Evolutionary conservation across 1,284 basidiomycete genomes (phyloP), one percentile per base, ranked within the genome.

Genomic region (Xerocomus minutiporus): DNA sequence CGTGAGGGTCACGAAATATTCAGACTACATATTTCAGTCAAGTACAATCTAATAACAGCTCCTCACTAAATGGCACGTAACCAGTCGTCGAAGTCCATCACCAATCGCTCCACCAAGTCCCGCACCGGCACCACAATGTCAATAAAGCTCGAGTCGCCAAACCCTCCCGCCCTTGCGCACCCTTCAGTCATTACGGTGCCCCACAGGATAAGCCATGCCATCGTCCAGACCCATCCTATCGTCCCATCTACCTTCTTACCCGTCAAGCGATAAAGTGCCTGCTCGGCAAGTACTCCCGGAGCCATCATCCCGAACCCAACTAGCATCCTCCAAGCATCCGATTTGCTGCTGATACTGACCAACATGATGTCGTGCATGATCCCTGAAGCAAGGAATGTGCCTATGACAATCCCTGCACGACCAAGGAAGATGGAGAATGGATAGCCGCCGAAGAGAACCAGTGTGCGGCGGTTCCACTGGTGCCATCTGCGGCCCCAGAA

Each of bases 221-320:
- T 17, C 36, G n/a, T 38, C 36, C 36, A 38, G 36, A 17, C n/a
- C 36, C 36, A 38, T 2, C 36, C 36, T 9, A 20, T 2, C 5
- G 9, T 8, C 36, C 36, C 36, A 8, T 4, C 36, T 8, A 38
- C 36, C 36, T 20, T 38, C 32, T 7, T 26, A 4, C 25, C 6
- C 6, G 25, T 26, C 25, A 26, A 79, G 29, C 6, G 28, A 3
- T 35, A 12, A 20, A 57, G 65, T 3, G 60, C 47, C 5, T 60
- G 65, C 61, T 86, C 84, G 11, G 78, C 51, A 8, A 80, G 50
- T n/a, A 78, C 59, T 1, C 79, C 82, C 0, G 78, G 60, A 0
- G 74, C 82, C 68, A 77, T 81, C 59, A 81, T 67, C 31, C 82
- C 53, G 61, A 85, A 86, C 57, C 77, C 82, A 7, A 77, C 73